These are phyloP conservation scores for Paecilomyces sp. DNA, from an alignment of 2,329 filamentous ascomycete species.

Conservation along the genomic window DNA sequence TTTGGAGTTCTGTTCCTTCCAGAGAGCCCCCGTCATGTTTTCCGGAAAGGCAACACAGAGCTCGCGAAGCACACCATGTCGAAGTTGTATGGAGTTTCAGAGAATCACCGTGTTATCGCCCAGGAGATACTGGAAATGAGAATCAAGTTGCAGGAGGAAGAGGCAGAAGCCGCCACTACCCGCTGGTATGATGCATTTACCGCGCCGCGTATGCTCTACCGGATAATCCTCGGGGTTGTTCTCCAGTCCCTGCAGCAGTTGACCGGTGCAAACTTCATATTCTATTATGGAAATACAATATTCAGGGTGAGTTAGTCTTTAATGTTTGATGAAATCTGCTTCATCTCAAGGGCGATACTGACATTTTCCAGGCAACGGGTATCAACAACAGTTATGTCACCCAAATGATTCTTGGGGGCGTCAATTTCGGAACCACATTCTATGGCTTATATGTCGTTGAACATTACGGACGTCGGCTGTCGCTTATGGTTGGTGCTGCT, in stretches of 20 bases:
- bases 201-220: conserved; percentile 42
- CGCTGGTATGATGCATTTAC: conserved; percentile 40
- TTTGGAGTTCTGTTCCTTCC: conserved; percentile 50
- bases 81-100: conserved; percentile 48
- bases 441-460: conserved; percentile 65
- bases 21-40: conserved; percentile 54
- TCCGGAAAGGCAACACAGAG: conserved; percentile 47
- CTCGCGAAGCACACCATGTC: conserved; percentile 47
- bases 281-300: conserved; percentile 52
- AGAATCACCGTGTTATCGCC: conserved; percentile 49
- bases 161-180: conserved; percentile 29
- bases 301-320: conserved; percentile 40
- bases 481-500: conserved; percentile 57
- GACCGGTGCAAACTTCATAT: conserved; percentile 45
- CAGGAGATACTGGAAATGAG: conserved; percentile 54
- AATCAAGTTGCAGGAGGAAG: conserved; percentile 51
- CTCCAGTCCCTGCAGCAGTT: conserved; percentile 44
- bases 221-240: conserved; percentile 37
- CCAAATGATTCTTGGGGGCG: conserved; percentile 60
- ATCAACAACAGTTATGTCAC: conserved; percentile 59
- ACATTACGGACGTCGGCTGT: conserved; percentile 60
- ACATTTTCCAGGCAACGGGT: conserved; percentile 43
- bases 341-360: background rate
- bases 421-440: conserved; percentile 63
- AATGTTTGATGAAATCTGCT: background rate